Evolutionary conservation across 2,329 filamentous ascomycete species (phyloP), one percentile per base, ranked within the genome.

Genomic region (Aspergillus pseudotamarii): DNA sequence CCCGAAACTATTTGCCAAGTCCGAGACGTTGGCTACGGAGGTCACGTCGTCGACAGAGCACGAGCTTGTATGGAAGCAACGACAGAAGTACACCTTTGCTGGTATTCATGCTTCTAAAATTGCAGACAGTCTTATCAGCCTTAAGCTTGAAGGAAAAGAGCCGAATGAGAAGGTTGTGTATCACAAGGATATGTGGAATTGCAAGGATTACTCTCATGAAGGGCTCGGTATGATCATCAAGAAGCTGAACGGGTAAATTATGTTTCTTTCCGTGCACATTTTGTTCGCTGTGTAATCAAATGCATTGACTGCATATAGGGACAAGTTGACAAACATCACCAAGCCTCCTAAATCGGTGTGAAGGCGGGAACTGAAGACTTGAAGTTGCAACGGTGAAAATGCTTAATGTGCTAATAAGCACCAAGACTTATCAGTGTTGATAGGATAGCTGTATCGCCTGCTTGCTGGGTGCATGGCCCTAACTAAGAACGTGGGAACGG

Each of bases 151-250:
- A 36, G 38, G 28, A 4, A 23, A 16, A 1, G 34, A 41, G 2
- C 30, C n/a, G 16, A 61, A 21, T 11, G 57, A 65, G 58, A 63
- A 59, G n/a, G 64, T 63, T 0, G 64, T 65, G 1, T 65, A 65
- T 61, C 64, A 65, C 30, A 63, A 65, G 45, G 64, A 63, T 59
- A 63, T 65, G 58, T 65, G 58, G 61, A 61, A 58, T 57, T 55
- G 36, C 43, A 57, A 54, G 43, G 61, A 65, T 23, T 65, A 63
- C 45, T 46, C 53, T 26, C 61, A 63, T 59, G 58, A 54, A 11
- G 61, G 64, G 12, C 36, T 63, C 12, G 64, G 61, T n/a, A 58
- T 58, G 16, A 9, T 46, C 23, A 56, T 65, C 6, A 65, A 65
- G 50, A 65, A 63, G 55, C 32, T 65, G 34, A 63, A 65, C 55